These are phyloP conservation scores for Quercus tomentella DNA, from an alignment of 331 rosid species.

Conservation along the genomic window DNA sequence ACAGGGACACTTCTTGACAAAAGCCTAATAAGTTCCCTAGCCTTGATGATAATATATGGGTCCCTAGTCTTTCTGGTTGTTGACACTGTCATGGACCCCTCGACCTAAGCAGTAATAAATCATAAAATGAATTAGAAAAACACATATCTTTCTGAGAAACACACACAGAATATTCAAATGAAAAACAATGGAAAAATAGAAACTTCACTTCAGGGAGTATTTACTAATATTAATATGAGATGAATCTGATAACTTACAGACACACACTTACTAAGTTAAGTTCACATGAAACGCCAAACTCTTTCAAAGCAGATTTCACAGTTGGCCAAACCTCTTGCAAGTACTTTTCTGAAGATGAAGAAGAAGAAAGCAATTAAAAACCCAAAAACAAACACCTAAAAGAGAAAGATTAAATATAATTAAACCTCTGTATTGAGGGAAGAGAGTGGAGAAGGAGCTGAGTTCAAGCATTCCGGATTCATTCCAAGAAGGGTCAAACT, in stretches of 20 bases:
- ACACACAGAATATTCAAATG: no score
- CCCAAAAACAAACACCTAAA: background rate
- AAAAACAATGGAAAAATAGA: no score
- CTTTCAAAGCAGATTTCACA: conserved; percentile 63
- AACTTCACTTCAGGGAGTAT: no score
- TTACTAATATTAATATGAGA: no score
- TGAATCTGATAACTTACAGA: no score
- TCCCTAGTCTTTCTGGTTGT: conserved; percentile 86
- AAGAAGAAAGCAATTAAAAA: background rate
- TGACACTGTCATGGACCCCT: conserved; percentile 91
- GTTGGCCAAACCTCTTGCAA: conserved; percentile 78
- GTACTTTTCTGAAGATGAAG: conserved; percentile 31
- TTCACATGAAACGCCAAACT: conserved; percentile 50
- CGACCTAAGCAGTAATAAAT: conserved; percentile 43
- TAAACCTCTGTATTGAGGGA: conserved; percentile 69
- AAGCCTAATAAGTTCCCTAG: conserved; percentile 89
- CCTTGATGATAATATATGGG: conserved; percentile 79
- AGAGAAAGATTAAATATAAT: no score
- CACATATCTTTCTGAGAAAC: background rate
- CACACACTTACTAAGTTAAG: conserved; percentile 55
- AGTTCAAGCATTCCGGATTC: conserved; percentile 85
- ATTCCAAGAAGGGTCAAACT: conserved; percentile 90
- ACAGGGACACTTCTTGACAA: conserved; percentile 93
- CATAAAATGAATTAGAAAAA: background rate
- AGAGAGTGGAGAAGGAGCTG: conserved; percentile 83